phyloP scores from a whole-genome alignment of 164 flowering plant species.

The Nymphaea colorata region DNA sequence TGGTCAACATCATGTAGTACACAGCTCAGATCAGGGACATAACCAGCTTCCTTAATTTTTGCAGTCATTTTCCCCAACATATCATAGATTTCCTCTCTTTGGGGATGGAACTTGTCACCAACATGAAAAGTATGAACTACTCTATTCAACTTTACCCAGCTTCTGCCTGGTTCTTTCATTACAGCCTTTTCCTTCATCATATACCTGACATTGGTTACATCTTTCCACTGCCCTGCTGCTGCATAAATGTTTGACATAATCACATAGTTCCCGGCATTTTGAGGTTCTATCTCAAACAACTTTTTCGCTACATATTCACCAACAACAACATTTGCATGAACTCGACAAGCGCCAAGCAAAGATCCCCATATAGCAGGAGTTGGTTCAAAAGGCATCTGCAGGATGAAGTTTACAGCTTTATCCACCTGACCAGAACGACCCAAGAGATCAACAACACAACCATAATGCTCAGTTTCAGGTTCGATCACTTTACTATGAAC shows the following conservation, averaged over 20 bases:
- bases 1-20: slow-evolving; percentile 16
- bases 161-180: slow-evolving; percentile 21
- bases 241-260: slow-evolving; percentile 24
- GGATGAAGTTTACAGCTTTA: slow-evolving; percentile 16
- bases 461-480: slow-evolving; percentile 20
- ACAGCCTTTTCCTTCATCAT: slow-evolving; percentile 17
- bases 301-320: slow-evolving; percentile 20
- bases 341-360: slow-evolving; percentile 21
- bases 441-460: slow-evolving; percentile 25
- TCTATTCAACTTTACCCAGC: slow-evolving; percentile 18
- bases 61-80: slow-evolving; percentile 7
- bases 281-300: slow-evolving; percentile 20
- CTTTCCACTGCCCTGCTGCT: slow-evolving; percentile 21
- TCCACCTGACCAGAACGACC: slow-evolving; percentile 21
- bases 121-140: slow-evolving; percentile 21
- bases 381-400: slow-evolving; percentile 20
- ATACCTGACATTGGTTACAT: slow-evolving; percentile 14
- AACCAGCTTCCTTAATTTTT: slow-evolving; percentile 9
- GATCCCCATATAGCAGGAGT: slow-evolving; percentile 26
- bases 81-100: slow-evolving; percentile 13
- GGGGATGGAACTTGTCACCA: slow-evolving; percentile 15
- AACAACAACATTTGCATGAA: slow-evolving; percentile 12
- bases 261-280: slow-evolving; percentile 24
- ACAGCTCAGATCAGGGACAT: slow-evolving; percentile 15
- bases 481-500: slow-evolving; percentile 5